These are phyloP conservation scores for Filobasidium floriforme DNA, from an alignment of 768 basidiomycete genomes.

Conservation along the genomic window DNA sequence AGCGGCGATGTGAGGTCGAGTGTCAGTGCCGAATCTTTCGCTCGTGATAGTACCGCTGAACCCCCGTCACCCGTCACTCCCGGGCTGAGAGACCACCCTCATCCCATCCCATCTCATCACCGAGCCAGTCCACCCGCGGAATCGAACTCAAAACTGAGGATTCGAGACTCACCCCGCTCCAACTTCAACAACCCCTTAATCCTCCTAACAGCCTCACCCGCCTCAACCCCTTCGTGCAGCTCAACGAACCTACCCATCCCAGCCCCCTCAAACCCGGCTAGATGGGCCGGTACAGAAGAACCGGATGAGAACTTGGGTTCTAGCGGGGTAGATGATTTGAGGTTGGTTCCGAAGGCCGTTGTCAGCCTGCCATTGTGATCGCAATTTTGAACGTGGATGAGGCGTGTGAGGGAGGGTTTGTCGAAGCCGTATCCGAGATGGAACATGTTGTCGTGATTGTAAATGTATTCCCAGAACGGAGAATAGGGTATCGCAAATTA, in stretches of 20 bases:
- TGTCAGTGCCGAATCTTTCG: no score
- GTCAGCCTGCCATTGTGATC: conserved; percentile 29
- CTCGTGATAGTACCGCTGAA: no score
- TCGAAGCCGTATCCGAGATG: no score
- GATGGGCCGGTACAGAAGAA: conserved; percentile 1
- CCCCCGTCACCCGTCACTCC: no score
- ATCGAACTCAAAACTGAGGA: background rate
- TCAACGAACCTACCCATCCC: conserved; percentile 65
- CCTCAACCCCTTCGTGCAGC: conserved; percentile 54
- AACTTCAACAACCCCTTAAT: conserved; percentile 64
- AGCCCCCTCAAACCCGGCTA: conserved; percentile 39
- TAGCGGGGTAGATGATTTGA: conserved; percentile 16
- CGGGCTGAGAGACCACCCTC: no score
- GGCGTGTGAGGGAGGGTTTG: no score
- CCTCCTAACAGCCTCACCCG: conserved; percentile 58
- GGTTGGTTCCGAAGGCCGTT: conserved; percentile 28
- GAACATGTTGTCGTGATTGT: no score
- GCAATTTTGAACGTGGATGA: background rate
- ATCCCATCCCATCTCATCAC: no score
- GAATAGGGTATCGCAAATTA: no score
- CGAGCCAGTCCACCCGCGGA: background rate
- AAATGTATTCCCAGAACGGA: no score
- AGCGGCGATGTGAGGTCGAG: no score
- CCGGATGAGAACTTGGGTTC: conserved; percentile 13
- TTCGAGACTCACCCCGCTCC: conserved; percentile 52